Base-by-base conservation (phyloP, 225 moss, liverwort and hornwort genomes). In the Sphagnum tenellum region DNA sequence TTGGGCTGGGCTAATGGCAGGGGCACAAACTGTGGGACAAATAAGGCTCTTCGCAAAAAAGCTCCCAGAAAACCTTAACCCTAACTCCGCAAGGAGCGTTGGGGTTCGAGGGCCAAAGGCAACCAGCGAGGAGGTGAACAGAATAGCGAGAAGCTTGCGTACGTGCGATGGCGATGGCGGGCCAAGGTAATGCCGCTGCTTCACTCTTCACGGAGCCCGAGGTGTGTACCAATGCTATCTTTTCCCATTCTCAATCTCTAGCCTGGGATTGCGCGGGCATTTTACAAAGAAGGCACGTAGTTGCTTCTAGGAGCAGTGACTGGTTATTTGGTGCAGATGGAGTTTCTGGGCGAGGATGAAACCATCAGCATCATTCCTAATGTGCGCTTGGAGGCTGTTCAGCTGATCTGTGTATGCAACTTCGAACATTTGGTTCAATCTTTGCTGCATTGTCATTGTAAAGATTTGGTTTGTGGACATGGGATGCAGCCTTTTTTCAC, bases 301-400 rank as follows among this genome's bases (percentile, higher is more conserved):
- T 47, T 29, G 0, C 29, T 8, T 9, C 44, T 10, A 47, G 44
- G 61, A 5, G 44, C 1, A 5, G 46, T 5, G 46, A 58, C 46
- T 69, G 9, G 4, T 29, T 49, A 11, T 51, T 49, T 66, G 13
- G 48, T 69, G 67, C 81, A 93, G 93, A 82, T 93, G 70, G 90
- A 98, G 72, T 98, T 93, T 78, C 69, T 93, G 76, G 98, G 93
- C 4, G 98, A 98, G 72, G 90, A 90, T 71, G 90, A 88, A 66
- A 73, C 78, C 74, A 81, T 93, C 75, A 79, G 76, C 67, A 89
- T 98, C 58, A 74, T 98, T 66, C 93, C 93, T 3, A 98, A 88
- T 75, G 87, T 98, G 62, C 88, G 90, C 74, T 89, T 98, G 93
- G 93, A 90, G 65, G 74, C 98, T 46, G 73, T 98, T 64, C 81